Percentiles rank a stretch among this genome's conserved stretches.
Conservation (phyloP, 148 eudicot genomes). For the Gaultheria prostrata region DNA sequence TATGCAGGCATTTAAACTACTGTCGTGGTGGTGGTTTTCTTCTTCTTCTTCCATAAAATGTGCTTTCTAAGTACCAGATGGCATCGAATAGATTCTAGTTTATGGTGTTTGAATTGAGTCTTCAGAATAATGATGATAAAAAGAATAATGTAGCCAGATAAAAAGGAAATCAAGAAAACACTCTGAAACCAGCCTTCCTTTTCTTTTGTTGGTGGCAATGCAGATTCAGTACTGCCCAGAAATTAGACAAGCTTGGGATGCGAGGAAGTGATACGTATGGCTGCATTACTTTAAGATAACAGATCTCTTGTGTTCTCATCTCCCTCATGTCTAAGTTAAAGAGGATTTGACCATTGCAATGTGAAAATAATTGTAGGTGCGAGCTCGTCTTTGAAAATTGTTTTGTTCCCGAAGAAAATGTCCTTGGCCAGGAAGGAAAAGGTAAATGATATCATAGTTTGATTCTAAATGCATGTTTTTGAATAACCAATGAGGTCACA, state of each 20-base stretch:
- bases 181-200: background rate
- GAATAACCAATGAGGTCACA: too few relatives aligned
- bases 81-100: too few relatives aligned
- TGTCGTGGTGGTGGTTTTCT: background rate
- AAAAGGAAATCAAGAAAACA: too few relatives aligned
- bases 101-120: too few relatives aligned
- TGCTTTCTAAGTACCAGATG: too few relatives aligned
- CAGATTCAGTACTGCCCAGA: slow-evolving; percentile 70
- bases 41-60: background rate
- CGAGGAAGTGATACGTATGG: slow-evolving; percentile 99
- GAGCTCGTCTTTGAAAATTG: slow-evolving; percentile 98
- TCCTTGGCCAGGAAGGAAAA: slow-evolving; percentile 93
- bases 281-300: slow-evolving; percentile 10
- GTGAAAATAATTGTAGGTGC: slow-evolving; percentile 58
- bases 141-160: too few relatives aligned
- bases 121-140: too few relatives aligned
- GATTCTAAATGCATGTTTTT: too few relatives aligned
- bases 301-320: background rate
- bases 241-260: slow-evolving; percentile 98
- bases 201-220: too few relatives aligned
- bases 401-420: slow-evolving; percentile 87
- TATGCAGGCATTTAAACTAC: background rate
- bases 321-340: background rate
- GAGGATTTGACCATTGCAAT: slow-evolving; percentile 15
- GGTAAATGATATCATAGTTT: slow-evolving; percentile 34